Conservation (phyloP, 208 protist genomes). For the Trypanosomatidae sp. region DNA sequence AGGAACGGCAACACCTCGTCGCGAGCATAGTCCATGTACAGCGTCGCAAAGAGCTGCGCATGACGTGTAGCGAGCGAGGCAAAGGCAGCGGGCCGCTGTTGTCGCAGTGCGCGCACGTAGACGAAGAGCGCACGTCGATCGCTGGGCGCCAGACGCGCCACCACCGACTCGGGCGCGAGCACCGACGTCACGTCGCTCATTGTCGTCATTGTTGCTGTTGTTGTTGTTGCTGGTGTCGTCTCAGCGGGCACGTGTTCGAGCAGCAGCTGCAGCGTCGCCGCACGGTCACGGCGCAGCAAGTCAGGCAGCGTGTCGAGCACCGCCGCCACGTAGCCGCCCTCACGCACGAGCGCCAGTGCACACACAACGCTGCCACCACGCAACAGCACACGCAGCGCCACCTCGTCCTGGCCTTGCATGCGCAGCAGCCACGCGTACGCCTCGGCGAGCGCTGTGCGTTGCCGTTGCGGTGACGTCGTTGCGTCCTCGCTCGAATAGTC, state of each 20-base stretch:
- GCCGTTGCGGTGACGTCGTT: background rate
- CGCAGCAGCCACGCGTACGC: constrained; percentile 33
- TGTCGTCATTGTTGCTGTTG: too few species aligned
- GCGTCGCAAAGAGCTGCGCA: constrained; percentile 48
- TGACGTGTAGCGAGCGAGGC: constrained; percentile 27
- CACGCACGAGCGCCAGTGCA: constrained; percentile 9
- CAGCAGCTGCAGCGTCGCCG: too few species aligned
- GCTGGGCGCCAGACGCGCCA: too few species aligned
- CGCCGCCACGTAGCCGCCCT: constrained; percentile 21
- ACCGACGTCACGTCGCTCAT: too few species aligned
- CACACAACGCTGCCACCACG: constrained; percentile 10
- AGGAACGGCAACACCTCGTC: constrained; percentile 37
- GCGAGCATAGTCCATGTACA: constrained; percentile 66
- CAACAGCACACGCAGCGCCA: constrained; percentile 49
- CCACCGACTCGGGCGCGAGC: too few species aligned
- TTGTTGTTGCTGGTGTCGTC: too few species aligned
- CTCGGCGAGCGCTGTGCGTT: background rate
- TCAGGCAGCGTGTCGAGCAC: constrained; percentile 27
- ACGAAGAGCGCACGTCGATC: too few species aligned
- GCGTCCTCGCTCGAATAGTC: background rate
- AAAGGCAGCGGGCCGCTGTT: too few species aligned
- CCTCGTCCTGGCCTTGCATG: constrained; percentile 21
- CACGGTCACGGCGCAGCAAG: constrained; percentile 34
- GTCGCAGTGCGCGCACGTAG: too few species aligned
- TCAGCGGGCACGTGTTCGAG: too few species aligned